Evolutionary conservation across 2,329 filamentous ascomycete species (phyloP), one percentile per base, ranked within the genome.

Genomic region (Sclerotinia borealis): DNA sequence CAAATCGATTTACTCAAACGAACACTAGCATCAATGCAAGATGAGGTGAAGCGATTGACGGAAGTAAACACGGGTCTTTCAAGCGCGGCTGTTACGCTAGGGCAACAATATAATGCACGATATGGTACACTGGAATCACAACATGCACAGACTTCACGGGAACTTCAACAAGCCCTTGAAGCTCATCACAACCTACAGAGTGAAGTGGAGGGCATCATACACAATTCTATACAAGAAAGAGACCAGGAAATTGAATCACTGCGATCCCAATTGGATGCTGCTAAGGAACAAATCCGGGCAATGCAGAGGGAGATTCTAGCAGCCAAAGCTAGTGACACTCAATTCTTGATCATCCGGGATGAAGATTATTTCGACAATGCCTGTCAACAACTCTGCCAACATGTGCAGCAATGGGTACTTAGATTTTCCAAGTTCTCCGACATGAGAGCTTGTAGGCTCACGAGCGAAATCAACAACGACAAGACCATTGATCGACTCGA

Each of bases 401-500:
- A 97, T 75, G 92, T 97, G 48, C 93, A 97, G 76, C 92, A 96
- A 78, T 99, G 95, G 95, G 92, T 99, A 58, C 80, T 97, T 69
- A 91, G 95, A 73, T 99, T 99, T 80, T 97, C 93, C 70, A 98
- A 98, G 76, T 95, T 96, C 77, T 98, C 93, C 55, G 93, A 98
- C 77, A 91, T 92, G 79, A 89, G 91, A 70, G 85, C 91, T 64
- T 97, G 92, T 75, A 90, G 92, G 63, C 78, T 91, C 65, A 93
- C 92, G 13, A 87, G 82, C 65, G 91, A 97, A 74, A 86, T 99
- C 72, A 88, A 89, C 64, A 91, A 96, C 73, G 92, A 97, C 73
- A 96, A 96, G 80, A 89, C 95, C 66, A 91, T 96, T 73, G 92
- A 96, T 76, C 88, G 93, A 47, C 87, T 99, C 54, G 95, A 98